These are phyloP conservation scores for Trichoderma simmonsii DNA, from an alignment of 2,329 filamentous ascomycete genomes.

Conservation along the genomic window DNA sequence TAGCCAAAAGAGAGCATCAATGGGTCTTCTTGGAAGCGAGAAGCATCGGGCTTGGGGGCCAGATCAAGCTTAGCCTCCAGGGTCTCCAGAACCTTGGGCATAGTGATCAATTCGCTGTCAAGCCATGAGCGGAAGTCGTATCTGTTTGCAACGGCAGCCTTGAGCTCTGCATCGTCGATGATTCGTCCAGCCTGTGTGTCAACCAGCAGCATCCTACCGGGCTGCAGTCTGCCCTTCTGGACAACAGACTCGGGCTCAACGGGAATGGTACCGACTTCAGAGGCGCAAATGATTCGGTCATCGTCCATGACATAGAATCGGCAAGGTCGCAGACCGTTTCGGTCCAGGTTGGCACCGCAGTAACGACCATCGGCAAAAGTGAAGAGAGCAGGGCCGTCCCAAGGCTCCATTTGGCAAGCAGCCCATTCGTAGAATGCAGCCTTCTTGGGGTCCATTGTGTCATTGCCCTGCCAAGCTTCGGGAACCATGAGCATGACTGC, in stretches of 20 bases:
- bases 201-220: slow-evolving; percentile 92
- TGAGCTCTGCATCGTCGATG: slow-evolving; percentile 90
- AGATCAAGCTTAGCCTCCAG: slow-evolving; percentile 62
- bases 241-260: slow-evolving; percentile 88
- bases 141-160: slow-evolving; percentile 80
- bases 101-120: slow-evolving; percentile 76
- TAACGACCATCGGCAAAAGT: slow-evolving; percentile 95
- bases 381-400: slow-evolving; percentile 95
- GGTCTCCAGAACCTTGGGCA: slow-evolving; percentile 70
- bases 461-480: slow-evolving; percentile 95
- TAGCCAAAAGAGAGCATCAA: slow-evolving; percentile 86
- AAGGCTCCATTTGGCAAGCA: slow-evolving; percentile 97
- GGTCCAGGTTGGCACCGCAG: slow-evolving; percentile 94
- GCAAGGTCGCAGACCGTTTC: slow-evolving; percentile 92
- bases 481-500: slow-evolving; percentile 99
- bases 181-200: slow-evolving; percentile 87
- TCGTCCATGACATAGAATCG: slow-evolving; percentile 97
- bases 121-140: slow-evolving; percentile 88
- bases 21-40: slow-evolving; percentile 77
- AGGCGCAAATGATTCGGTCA: slow-evolving; percentile 94
- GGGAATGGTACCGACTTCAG: slow-evolving; percentile 88
- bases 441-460: slow-evolving; percentile 88
- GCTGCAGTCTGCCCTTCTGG: slow-evolving; percentile 90
- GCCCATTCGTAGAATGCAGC: slow-evolving; percentile 98
- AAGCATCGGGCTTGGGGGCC: slow-evolving; percentile 62